Percentiles rank a stretch among this genome's conserved stretches.
phyloP scores from a whole-genome alignment of 257 asterid species.

The Solanum ahanhuiri region DNA sequence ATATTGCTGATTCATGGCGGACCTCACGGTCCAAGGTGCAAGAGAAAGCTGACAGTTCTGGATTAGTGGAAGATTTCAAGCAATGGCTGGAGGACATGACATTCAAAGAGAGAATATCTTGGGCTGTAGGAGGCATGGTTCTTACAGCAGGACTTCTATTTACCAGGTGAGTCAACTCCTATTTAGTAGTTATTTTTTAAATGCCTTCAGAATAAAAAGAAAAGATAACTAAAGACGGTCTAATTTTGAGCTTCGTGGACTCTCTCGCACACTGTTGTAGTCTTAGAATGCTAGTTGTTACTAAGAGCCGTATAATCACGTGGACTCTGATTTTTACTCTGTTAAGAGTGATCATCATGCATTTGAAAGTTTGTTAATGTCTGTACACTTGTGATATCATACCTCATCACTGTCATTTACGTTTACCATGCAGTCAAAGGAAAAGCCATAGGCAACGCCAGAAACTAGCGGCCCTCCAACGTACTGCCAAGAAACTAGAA shows the following conservation, averaged over 20 bases:
- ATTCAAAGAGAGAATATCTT: slow-evolving; percentile 64
- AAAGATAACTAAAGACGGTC: background rate
- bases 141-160: slow-evolving; percentile 91
- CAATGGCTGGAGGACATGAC: slow-evolving; percentile 54
- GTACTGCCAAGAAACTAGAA: slow-evolving; percentile 61
- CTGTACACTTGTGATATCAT: background rate
- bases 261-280: background rate
- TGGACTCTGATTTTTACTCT: background rate
- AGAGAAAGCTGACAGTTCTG: slow-evolving; percentile 16
- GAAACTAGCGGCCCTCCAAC: slow-evolving; percentile 50
- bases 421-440: slow-evolving; percentile 45
- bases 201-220: background rate
- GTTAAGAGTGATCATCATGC: background rate
- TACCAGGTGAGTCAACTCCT: slow-evolving; percentile 48
- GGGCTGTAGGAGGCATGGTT: slow-evolving; percentile 98
- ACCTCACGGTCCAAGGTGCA: slow-evolving; percentile 36
- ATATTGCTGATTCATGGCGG: slow-evolving; percentile 59
- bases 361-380: background rate
- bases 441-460: slow-evolving; percentile 41
- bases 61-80: slow-evolving; percentile 40
- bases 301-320: background rate
- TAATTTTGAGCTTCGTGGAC: background rate
- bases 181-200: background rate
- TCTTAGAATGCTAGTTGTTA: background rate
- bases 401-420: background rate